phyloP scores from a whole-genome alignment of 768 basidiomycete genomes.

The Fomitopsis pulvina region DNA sequence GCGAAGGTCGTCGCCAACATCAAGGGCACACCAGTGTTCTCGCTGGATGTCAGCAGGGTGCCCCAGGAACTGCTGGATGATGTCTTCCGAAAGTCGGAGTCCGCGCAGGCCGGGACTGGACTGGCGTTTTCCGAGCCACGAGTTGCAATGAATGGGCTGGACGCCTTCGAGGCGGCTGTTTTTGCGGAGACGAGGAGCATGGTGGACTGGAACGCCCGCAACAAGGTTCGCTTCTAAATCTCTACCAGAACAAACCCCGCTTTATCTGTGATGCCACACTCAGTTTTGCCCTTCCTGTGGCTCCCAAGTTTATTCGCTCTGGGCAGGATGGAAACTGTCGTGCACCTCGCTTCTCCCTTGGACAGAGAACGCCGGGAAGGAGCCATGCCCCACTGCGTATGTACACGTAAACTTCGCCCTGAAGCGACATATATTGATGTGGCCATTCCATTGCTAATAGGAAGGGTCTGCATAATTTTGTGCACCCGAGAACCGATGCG shows the following conservation, averaged over 20 bases:
- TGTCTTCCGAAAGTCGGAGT: conserved; percentile 33
- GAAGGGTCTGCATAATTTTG: conserved; percentile 82
- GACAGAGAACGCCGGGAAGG: conserved; percentile 53
- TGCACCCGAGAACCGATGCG: conserved; percentile 75
- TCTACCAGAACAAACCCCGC: not conserved
- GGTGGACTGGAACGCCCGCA: conserved; percentile 90
- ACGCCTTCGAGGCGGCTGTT: conserved; percentile 61
- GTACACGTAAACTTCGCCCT: not conserved
- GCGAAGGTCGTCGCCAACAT: conserved; percentile 50
- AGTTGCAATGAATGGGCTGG: conserved; percentile 46
- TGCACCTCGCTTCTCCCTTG: conserved; percentile 76
- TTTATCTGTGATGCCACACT: not conserved
- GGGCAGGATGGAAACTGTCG: conserved; percentile 94
- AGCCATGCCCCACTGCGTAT: conserved; percentile 69
- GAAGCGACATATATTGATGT: not conserved
- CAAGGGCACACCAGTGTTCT: conserved; percentile 81
- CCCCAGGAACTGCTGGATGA: conserved; percentile 37
- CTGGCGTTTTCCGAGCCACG: conserved; percentile 65
- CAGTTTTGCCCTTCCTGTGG: conserved; percentile 92
- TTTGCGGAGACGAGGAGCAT: conserved; percentile 76
- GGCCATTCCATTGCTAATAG: conserved; percentile 31
- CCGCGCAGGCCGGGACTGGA: conserved; percentile 29
- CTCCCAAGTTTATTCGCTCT: conserved; percentile 70
- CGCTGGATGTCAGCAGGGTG: conserved; percentile 63
- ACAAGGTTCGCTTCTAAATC: conserved; percentile 47